Percentiles rank a stretch among this genome's conserved stretches.
Conservation (phyloP, 2,329 filamentous ascomycete genomes). For the Cercospora sp. region DNA sequence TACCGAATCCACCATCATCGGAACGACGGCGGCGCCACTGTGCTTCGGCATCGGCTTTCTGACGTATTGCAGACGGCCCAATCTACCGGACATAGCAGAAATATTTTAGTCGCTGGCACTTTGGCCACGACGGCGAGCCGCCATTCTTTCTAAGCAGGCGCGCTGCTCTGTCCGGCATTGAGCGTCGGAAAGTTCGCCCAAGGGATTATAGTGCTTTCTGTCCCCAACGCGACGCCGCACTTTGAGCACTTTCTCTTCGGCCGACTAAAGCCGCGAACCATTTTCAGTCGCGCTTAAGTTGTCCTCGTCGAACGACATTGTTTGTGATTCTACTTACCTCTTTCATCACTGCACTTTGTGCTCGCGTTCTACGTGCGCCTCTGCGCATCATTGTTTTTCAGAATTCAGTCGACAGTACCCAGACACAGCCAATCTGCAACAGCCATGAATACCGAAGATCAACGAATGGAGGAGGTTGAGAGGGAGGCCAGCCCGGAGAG, state of each 20-base stretch:
- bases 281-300: constrained; percentile 6
- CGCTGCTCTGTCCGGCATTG: neutral
- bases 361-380: neutral
- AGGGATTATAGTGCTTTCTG: neutral
- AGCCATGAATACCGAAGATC: constrained; percentile 59
- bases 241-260: neutral
- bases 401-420: constrained; percentile 1
- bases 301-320: constrained; percentile 2
- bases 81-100: neutral
- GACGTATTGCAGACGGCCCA: neutral
- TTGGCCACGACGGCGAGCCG: constrained; percentile 3
- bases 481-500: constrained; percentile 53
- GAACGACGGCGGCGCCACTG: neutral
- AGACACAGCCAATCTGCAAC: constrained; percentile 33
- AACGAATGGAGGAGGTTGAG: constrained; percentile 57
- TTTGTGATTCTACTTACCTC: neutral
- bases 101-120: constrained; percentile 1
- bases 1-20: constrained; percentile 5
- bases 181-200: neutral
- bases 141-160: neutral
- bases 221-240: neutral
- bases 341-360: neutral
- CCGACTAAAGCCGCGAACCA: constrained; percentile 10
- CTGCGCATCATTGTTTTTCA: neutral
- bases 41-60: neutral